A percentile compares a stretch with the other conserved stretches of the same genome.
phyloP scores from a whole-genome alignment of 2,329 filamentous ascomycete genomes.

The Monilinia laxa region DNA sequence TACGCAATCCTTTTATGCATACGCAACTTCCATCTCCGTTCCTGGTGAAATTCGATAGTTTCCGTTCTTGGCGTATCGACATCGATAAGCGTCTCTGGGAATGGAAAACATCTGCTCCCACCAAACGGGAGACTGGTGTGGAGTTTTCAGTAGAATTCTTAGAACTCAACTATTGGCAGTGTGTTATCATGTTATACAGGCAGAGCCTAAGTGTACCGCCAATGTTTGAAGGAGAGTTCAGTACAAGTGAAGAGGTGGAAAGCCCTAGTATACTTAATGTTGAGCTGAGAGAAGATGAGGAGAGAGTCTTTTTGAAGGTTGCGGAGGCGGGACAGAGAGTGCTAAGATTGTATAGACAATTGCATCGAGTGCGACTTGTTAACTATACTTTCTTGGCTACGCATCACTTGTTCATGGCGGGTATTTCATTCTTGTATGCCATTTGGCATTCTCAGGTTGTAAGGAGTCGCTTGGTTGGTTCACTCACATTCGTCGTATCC shows the following conservation, averaged over 20 bases:
- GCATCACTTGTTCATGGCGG: conserved; percentile 96
- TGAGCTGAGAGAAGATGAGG: conserved; percentile 77
- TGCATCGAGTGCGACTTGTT: conserved; percentile 83
- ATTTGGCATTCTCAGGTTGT: conserved; percentile 95
- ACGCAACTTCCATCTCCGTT: conserved; percentile 81
- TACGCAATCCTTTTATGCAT: conserved; percentile 70
- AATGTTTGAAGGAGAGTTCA: conserved; percentile 77
- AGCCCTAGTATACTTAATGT: conserved; percentile 61
- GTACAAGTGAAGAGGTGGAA: conserved; percentile 63
- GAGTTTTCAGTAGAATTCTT: conserved; percentile 86
- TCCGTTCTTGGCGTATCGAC: conserved; percentile 83
- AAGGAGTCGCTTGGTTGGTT: conserved; percentile 75
- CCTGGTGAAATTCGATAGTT: conserved; percentile 77
- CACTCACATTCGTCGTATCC: neutral
- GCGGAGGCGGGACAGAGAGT: conserved; percentile 94
- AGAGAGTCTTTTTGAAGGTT: conserved; percentile 89
- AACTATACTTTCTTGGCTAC: conserved; percentile 97
- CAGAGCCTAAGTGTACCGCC: conserved; percentile 85
- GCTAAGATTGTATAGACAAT: conserved; percentile 81
- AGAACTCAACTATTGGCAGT: conserved; percentile 97
- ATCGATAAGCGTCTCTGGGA: conserved; percentile 79
- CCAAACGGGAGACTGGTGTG: conserved; percentile 76
- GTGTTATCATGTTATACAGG: conserved; percentile 91
- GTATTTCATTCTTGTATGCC: conserved; percentile 92
- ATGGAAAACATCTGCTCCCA: conserved; percentile 84